These are phyloP conservation scores for Nicotiana noctiflora DNA, from an alignment of 257 asterid genomes.

Conservation along the genomic window DNA sequence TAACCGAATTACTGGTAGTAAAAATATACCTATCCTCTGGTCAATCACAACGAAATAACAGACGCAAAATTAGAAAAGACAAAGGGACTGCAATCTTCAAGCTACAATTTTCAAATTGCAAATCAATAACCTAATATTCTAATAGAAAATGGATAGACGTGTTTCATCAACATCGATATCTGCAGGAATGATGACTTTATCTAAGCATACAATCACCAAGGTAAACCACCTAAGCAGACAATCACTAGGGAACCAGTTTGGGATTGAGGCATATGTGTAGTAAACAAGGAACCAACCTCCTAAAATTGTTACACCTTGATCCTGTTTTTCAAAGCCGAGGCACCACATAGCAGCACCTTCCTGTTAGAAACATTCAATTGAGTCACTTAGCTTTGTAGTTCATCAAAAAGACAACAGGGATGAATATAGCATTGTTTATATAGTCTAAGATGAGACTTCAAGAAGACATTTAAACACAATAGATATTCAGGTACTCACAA, in stretches of 20 bases:
- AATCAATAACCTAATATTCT: background rate
- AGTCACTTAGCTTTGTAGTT: background rate
- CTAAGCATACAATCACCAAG: background rate
- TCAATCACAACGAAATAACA: background rate
- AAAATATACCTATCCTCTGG: background rate
- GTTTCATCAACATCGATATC: background rate
- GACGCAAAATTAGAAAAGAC: background rate
- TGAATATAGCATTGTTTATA: background rate
- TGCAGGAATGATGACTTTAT: background rate
- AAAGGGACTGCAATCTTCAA: background rate
- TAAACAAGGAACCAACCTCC: conserved; percentile 58
- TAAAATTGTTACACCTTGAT: conserved; percentile 60
- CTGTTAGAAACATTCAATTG: conserved; percentile 29
- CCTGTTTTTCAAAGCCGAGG: conserved; percentile 70
- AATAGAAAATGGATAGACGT: background rate
- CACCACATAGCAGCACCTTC: conserved; percentile 85
- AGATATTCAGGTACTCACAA: conserved; percentile 40
- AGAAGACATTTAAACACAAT: background rate
- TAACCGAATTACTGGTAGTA: background rate
- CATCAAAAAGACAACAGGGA: background rate
- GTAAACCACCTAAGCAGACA: background rate
- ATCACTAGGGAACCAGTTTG: background rate
- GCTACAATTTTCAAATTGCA: background rate
- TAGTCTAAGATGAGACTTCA: background rate
- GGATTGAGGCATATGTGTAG: background rate